phyloP scores from a whole-genome alignment of 805 yeast species.

The Yarrowia sp. region DNA sequence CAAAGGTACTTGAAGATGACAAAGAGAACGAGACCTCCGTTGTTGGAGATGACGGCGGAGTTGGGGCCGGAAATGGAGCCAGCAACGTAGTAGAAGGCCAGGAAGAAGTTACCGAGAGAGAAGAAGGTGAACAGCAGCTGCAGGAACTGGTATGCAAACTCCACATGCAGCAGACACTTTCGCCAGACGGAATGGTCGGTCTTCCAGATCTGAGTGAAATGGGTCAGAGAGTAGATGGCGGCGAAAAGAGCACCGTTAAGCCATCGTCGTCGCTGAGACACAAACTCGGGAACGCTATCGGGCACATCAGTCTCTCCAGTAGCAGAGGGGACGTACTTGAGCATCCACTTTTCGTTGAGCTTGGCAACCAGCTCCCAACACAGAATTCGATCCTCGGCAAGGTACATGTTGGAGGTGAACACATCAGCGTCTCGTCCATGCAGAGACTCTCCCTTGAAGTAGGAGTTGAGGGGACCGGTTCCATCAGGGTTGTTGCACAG shows the following conservation, averaged over 20 bases:
- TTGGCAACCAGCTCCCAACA: constrained; percentile 97
- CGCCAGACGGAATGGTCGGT: constrained; percentile 82
- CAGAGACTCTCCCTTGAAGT: constrained; percentile 81
- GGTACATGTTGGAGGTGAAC: constrained; percentile 93
- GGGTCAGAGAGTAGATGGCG: constrained; percentile 82
- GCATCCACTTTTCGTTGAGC: constrained; percentile 75
- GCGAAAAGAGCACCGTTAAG: constrained; percentile 97
- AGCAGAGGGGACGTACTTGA: constrained; percentile 88
- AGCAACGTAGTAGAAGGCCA: constrained; percentile 89
- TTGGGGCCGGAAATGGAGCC: constrained; percentile 65
- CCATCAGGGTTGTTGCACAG: constrained; percentile 82
- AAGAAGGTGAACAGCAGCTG: constrained; percentile 85
- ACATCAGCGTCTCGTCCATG: constrained; percentile 66
- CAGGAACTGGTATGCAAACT: constrained; percentile 82
- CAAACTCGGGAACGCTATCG: constrained; percentile 88
- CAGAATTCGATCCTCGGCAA: constrained; percentile 93
- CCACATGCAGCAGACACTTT: constrained; percentile 77
- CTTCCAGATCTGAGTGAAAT: constrained; percentile 83
- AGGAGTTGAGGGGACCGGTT: constrained; percentile 84
- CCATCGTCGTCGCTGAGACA: constrained; percentile 97
- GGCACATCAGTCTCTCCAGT: constrained; percentile 98
- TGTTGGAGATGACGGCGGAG: constrained; percentile 45
- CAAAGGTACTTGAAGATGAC: constrained; percentile 83
- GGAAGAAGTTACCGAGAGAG: constrained; percentile 84
- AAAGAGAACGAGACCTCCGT: constrained; percentile 83